Base-by-base conservation (phyloP, 2,329 filamentous ascomycete species). In the Tolypocladium paradoxum region DNA sequence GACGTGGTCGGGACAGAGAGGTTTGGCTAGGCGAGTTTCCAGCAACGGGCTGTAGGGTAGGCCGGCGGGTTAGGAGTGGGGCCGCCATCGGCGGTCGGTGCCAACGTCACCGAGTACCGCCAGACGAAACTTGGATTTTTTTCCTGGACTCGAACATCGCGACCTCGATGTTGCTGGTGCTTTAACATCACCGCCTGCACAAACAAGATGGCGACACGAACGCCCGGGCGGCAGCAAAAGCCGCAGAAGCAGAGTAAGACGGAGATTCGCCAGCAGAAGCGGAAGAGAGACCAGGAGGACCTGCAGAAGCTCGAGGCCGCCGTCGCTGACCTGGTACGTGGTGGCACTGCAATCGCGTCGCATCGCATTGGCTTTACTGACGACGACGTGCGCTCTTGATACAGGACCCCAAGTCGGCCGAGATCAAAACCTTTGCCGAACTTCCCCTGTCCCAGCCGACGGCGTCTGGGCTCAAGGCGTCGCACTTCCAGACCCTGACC, bases 401-500 rank as follows among this genome's bases (percentile, higher is more conserved):
- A 1, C 29, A 85, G 81, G 85, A 89, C 56, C 70, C 75, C 50
- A 85, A 85, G 58, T 71, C 75, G 9, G 66, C 75, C 58, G 71
- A 80, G 18, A 75, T 79, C 61, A 84, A 83, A 58, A 79, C 80
- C 58, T 99, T 99, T 68, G 77, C 84, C 61, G 84, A 96, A 54
- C 79, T 99, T 0, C 93, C 93, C 18, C 79, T 99, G 53, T 97
- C 90, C 51, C 79, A 85, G 59, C 79, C 88, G 18, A 97, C 93
- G 2, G 75, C 81, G 35, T 79, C 79, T 22, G 93, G 93, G 51
- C 82, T 99, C 57, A 83, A 91, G 58, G 79, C 87, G 40, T 90
- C 88, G 14, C 90, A 97, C 68, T 99, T 92, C 74, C 88, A 91
- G 64, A 84, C 82, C 49, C 77, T 96, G 60, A 99, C 93, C 56